Base-by-base conservation (phyloP, 2,329 filamentous ascomycete species). In the Neonectria hederae region DNA sequence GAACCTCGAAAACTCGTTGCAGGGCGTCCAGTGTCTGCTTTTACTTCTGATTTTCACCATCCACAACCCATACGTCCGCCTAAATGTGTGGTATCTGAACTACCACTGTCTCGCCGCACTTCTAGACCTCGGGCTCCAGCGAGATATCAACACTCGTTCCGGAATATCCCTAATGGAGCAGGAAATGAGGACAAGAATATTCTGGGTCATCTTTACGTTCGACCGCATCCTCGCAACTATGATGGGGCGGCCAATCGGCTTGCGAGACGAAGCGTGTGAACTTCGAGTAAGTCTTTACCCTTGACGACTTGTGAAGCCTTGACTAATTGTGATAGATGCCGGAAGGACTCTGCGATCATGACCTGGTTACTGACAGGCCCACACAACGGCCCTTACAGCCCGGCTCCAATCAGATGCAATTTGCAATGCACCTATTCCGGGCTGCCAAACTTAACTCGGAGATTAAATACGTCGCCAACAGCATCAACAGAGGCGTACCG, bases 391-490 rank as follows among this genome's bases (percentile, higher is more conserved):
- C 2, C 13, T 24, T 38, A 5, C 55, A 46, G n/a, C 42, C 55
- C 0, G 22, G 28, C 10, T 59, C 46, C 0, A 65, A 53, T 2
- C 68, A 67, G 9, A 81, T 84, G 68, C 70, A 77, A 0, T 83
- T 78, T 53, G 80, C 83, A 0, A 79, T 86, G 8, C 84, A 86
- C 53, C 71, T 86, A 0, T 86, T 86, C 69, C 78, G 74, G 52
- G 76, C 83, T 0, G 76, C 82, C 0, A 81, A 78, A 19, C 75
- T 86, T 6, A 87, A 86, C 60, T 87, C 85, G 0, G 85, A 87
- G 68, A 86, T 87, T n/a, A 87, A 87, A 72, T 86, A 86, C 52
- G 78, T 87, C 3, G 81, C 84, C 38, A 84, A 87, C 58, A 86
- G 84, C 56, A 80, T 87, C 56, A 79, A 80, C n/a, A 77, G 81